A percentile compares a stretch with the other conserved stretches of the same genome.
Evolutionary conservation across 78 protist species (phyloP).

Genomic region (Planoprotostelium fungivorum): DNA sequence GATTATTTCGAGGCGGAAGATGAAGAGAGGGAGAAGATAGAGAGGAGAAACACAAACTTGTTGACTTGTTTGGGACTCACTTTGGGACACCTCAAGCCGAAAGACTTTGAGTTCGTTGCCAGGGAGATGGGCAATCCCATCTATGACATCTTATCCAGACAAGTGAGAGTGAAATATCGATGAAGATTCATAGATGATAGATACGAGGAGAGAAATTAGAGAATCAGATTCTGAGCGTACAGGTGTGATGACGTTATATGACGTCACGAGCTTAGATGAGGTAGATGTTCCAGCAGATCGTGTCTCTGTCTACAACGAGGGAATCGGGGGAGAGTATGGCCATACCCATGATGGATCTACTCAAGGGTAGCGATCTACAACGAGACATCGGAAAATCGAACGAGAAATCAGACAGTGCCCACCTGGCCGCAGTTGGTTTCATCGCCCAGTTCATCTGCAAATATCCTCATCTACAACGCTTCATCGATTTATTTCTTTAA

Average conservation of each 20-base stretch:
- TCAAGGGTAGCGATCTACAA: neutral
- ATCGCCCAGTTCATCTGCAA: neutral
- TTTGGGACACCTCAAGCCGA: neutral
- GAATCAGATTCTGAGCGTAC: neutral
- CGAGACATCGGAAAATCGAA: neutral
- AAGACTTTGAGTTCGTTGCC: neutral
- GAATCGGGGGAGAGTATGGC: neutral
- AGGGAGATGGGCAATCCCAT: neutral
- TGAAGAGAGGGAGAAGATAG: neutral
- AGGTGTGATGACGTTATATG: neutral
- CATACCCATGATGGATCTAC: neutral
- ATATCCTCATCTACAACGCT: neutral
- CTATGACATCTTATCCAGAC: neutral
- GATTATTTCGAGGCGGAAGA: neutral
- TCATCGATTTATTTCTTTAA: neutral
- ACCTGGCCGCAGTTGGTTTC: neutral
- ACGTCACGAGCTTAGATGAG: neutral
- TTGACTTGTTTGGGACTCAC: neutral
- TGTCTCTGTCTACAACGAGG: neutral
- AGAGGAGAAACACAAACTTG: neutral
- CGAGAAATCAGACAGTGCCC: neutral
- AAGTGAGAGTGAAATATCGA: neutral
- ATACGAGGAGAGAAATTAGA: neutral
- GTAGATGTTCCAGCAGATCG: neutral
- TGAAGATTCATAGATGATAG: neutral